Percentiles rank a stretch among this genome's conserved stretches.
These are phyloP conservation scores for Populus trichocarpa DNA, from an alignment of 441 rosid genomes.

Conservation along the genomic window DNA sequence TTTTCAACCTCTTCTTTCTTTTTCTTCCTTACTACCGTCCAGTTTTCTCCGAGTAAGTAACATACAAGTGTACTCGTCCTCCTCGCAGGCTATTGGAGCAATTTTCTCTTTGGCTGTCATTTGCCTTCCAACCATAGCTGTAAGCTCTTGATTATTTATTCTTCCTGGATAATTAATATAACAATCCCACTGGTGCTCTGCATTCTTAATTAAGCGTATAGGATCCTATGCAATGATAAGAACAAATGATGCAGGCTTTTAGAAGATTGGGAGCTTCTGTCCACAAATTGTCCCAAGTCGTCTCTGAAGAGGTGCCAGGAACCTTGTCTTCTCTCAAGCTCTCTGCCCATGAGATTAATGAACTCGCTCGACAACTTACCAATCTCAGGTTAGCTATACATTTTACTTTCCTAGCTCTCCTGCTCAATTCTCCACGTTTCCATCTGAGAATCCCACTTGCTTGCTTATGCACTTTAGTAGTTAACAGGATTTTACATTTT, in stretches of 20 bases:
- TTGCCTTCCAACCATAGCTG: neutral
- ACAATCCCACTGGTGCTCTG: neutral
- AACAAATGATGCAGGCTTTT: neutral
- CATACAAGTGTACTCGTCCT: neutral
- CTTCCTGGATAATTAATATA: neutral
- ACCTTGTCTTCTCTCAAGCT: conserved; percentile 34
- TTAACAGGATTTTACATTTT: neutral
- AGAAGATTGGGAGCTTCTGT: conserved; percentile 25
- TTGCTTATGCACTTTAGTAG: neutral
- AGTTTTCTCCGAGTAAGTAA: neutral
- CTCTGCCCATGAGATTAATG: conserved; percentile 30
- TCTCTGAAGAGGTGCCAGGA: conserved; percentile 33
- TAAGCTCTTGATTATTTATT: neutral
- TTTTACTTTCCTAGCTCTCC: neutral
- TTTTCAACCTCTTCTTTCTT: neutral
- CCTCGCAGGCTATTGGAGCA: neutral
- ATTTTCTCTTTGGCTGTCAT: neutral
- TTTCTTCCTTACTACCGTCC: neutral
- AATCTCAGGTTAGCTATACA: conserved; percentile 22
- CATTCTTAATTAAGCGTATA: neutral
- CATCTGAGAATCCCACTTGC: neutral
- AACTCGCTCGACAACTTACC: conserved; percentile 28
- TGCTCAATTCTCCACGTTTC: neutral
- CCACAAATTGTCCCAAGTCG: conserved; percentile 19
- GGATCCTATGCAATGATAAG: neutral